These are phyloP conservation scores for Cryptococcus sp. DNA, from an alignment of 1,284 basidiomycete species.

Conservation along the genomic window DNA sequence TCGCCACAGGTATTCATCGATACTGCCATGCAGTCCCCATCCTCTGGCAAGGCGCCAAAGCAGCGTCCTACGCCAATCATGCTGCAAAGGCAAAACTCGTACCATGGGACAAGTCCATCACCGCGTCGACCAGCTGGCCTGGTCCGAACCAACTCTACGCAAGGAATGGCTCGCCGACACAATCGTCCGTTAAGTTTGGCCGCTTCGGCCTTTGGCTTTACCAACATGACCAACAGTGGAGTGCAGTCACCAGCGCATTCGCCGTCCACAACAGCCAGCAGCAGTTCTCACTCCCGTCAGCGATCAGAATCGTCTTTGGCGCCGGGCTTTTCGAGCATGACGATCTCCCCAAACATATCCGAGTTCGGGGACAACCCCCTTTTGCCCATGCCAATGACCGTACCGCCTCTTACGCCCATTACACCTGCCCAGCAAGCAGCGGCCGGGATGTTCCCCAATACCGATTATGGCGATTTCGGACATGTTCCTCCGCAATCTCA, in stretches of 20 bases:
- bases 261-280: conserved; percentile 19
- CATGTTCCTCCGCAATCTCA: conserved; percentile 3
- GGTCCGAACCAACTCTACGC: conserved; percentile 32
- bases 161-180: conserved; percentile 22
- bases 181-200: conserved; percentile 37
- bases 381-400: conserved; percentile 14
- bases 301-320: conserved; percentile 29
- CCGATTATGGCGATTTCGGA: conserved; percentile 27
- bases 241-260: conserved; percentile 25
- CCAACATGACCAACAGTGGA: conserved; percentile 32
- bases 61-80: conserved; percentile 31
- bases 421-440: conserved; percentile 19
- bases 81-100: conserved; percentile 43
- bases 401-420: conserved; percentile 33
- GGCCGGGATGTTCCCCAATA: conserved; percentile 21
- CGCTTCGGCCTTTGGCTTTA: conserved; percentile 47
- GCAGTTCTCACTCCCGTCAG: conserved; percentile 27
- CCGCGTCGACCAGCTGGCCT: conserved; percentile 32
- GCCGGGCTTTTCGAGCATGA: conserved; percentile 37
- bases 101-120: conserved; percentile 39
- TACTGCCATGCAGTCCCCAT: conserved; percentile 29
- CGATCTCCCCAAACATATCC: conserved; percentile 41
- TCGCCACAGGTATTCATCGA: conserved; percentile 37
- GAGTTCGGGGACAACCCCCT: conserved; percentile 20
- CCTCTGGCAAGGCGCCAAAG: conserved; percentile 37